Conservation (phyloP, 176 grass and related monocot species). For the Thinopyrum elongatum region DNA sequence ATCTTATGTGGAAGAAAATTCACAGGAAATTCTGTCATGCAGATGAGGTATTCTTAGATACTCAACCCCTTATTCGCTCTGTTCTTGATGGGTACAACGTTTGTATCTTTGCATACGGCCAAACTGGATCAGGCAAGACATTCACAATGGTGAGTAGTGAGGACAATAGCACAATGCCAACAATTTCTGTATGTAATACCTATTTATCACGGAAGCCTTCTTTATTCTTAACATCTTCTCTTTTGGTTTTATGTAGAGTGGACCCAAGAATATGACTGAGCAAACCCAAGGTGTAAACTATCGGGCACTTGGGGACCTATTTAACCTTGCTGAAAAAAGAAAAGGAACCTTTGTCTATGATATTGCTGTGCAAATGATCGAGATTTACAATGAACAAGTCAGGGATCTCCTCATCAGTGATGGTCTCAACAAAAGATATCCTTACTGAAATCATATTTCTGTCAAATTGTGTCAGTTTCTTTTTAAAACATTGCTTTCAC, state of each 20-base stretch:
- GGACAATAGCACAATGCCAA: not conserved
- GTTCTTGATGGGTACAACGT: conserved; percentile 99
- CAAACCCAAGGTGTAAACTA: conserved; percentile 93
- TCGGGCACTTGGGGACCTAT: conserved; percentile 85
- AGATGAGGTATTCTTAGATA: conserved; percentile 99
- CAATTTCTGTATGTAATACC: conserved; percentile 13
- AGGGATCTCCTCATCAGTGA: conserved; percentile 89
- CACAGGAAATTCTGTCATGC: conserved; percentile 27
- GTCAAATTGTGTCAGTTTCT: conserved; percentile 22
- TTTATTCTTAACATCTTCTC: conserved; percentile 14
- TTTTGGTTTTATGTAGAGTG: conserved; percentile 67
- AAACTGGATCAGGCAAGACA: conserved; percentile 99
- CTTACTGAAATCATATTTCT: conserved; percentile 42
- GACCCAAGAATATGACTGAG: conserved; percentile 85
- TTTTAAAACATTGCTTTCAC: conserved; percentile 18
- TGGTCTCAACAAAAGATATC: conserved; percentile 97
- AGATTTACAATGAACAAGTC: conserved; percentile 99
- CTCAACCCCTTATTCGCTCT: conserved; percentile 92
- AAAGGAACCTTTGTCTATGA: conserved; percentile 82
- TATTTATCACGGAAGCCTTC: not conserved
- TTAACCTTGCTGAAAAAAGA: conserved; percentile 89
- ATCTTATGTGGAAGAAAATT: conserved; percentile 6
- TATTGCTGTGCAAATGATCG: conserved; percentile 98
- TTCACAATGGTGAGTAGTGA: conserved; percentile 80
- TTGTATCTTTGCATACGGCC: conserved; percentile 99